These are phyloP conservation scores for Botryococcus braunii DNA, from an alignment of 163 green algal genomes.

Conservation along the genomic window DNA sequence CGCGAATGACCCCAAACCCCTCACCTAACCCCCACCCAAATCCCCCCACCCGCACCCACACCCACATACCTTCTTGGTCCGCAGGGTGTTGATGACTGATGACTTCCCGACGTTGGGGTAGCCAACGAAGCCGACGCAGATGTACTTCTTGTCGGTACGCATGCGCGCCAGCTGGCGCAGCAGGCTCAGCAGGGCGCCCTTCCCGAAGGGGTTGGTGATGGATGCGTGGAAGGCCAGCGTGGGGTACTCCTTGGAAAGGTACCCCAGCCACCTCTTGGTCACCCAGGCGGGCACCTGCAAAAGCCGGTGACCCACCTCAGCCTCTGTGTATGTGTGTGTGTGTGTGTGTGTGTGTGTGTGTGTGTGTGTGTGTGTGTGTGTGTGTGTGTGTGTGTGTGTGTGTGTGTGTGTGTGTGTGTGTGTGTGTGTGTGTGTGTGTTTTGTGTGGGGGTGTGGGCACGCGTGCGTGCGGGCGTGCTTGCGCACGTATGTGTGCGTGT, in stretches of 20 bases:
- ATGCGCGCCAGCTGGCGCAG: conserved; percentile 84
- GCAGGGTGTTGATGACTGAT: conserved; percentile 91
- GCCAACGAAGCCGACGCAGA: conserved; percentile 92
- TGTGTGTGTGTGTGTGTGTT: too few species aligned
- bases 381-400: too few species aligned
- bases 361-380: too few species aligned
- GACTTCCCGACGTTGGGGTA: conserved; percentile 99
- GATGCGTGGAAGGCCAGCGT: conserved; percentile 95
- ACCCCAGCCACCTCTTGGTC: conserved; percentile 90
- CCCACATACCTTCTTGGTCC: conserved; percentile 52
- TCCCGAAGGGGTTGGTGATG: conserved; percentile 97
- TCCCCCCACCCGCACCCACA: too few species aligned
- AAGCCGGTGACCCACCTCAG: not conserved
- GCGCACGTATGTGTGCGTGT: too few species aligned
- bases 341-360: too few species aligned
- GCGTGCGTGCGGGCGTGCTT: too few species aligned
- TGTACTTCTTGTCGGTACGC: conserved; percentile 89
- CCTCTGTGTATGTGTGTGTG: too few species aligned
- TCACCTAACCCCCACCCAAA: too few species aligned
- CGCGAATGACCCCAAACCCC: too few species aligned
- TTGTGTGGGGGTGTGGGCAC: too few species aligned
- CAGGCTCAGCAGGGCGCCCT: conserved; percentile 88
- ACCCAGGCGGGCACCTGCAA: conserved; percentile 92
- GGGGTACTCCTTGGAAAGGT: conserved; percentile 84
- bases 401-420: too few species aligned